phyloP scores from a whole-genome alignment of 805 yeast genomes.

The Saccharomycopsis vini region DNA sequence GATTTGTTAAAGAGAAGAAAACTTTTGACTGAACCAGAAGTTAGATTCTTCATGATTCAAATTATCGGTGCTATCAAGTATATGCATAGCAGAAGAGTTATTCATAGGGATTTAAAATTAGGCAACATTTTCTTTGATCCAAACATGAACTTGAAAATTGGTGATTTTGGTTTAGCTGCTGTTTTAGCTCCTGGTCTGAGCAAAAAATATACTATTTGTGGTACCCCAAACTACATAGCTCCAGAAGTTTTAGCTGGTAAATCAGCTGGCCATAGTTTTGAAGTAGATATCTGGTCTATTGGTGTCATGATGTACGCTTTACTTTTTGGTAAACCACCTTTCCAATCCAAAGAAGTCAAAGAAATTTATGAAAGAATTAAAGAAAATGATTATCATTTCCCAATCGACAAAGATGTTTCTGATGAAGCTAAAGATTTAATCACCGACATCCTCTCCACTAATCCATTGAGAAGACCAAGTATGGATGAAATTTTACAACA shows the following conservation, averaged over 20 bases:
- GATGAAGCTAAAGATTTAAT: slow-evolving; percentile 67
- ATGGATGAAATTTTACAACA: slow-evolving; percentile 71
- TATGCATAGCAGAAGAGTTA: slow-evolving; percentile 84
- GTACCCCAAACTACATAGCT: slow-evolving; percentile 97
- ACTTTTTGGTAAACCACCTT: slow-evolving; percentile 91
- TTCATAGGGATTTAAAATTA: slow-evolving; percentile 91
- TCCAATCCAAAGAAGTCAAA: slow-evolving; percentile 91
- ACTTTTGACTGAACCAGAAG: slow-evolving; percentile 84
- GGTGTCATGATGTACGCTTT: slow-evolving; percentile 95
- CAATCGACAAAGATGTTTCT: slow-evolving; percentile 56
- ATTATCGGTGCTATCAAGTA: slow-evolving; percentile 90
- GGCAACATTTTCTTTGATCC: slow-evolving; percentile 95
- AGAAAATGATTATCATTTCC: slow-evolving; percentile 70
- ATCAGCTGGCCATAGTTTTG: slow-evolving; percentile 81
- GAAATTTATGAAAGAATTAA: slow-evolving; percentile 89
- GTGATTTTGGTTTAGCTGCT: slow-evolving; percentile 98
- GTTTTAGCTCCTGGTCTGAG: slow-evolving; percentile 64
- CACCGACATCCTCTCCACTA: slow-evolving; percentile 59
- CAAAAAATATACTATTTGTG: slow-evolving; percentile 89
- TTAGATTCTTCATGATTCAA: slow-evolving; percentile 81
- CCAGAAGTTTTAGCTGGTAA: slow-evolving; percentile 94
- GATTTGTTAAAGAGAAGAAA: slow-evolving; percentile 82
- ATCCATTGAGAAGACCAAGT: slow-evolving; percentile 76
- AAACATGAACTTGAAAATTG: slow-evolving; percentile 88
- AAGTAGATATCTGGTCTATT: slow-evolving; percentile 95